Base-by-base conservation (phyloP, 2,329 filamentous ascomycete genomes). In the Clarireedia monteithiana region DNA sequence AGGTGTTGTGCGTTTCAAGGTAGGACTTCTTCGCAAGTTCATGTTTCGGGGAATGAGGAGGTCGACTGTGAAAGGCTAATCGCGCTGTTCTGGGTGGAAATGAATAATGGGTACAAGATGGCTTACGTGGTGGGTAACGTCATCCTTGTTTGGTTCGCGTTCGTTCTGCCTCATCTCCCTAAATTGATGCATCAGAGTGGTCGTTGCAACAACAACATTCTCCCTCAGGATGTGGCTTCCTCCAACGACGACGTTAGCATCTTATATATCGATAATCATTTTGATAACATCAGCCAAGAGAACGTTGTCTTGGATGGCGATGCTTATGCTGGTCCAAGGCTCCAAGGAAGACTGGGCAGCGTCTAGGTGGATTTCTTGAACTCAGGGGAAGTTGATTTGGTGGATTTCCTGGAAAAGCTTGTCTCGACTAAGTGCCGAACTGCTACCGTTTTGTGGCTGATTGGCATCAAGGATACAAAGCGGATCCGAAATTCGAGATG, bases 111-210 rank as follows among this genome's bases (percentile, higher is more conserved):
- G 26, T 36, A 44, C 52, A 34, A 26, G 1, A 49, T 54, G 38
- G 52, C 46, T 55, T 55, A 50, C 52, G 52, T 17, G 23, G 44
- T 48, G 42, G 44, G 5, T 48, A n/a, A 6, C 38, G 46, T 50
- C 46, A 55, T 44, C 52, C 52, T 55, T 55, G 52, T 55, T 49
- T 50, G 52, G 24, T 7, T 53, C 34, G 34, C 24, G 10, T 52
- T 52, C 38, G 40, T 38, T 47, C 9, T 15, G n/a, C 46, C 46
- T 55, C 52, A 55, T 55, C 46, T 55, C 46, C 52, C 15, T 14
- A 40, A 40, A 40, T 17, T 40, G 27, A 30, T 30, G 27, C 27
- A 30, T 7, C 7, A 30, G 10, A 38, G 50, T 36, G 50, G 38
- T 44, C 46, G 24, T 17, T n/a, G 20, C 14, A 38, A 12, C 26